phyloP scores from a whole-genome alignment of 1,139 yeast genomes.

The Blastobotrys petasosporus region DNA sequence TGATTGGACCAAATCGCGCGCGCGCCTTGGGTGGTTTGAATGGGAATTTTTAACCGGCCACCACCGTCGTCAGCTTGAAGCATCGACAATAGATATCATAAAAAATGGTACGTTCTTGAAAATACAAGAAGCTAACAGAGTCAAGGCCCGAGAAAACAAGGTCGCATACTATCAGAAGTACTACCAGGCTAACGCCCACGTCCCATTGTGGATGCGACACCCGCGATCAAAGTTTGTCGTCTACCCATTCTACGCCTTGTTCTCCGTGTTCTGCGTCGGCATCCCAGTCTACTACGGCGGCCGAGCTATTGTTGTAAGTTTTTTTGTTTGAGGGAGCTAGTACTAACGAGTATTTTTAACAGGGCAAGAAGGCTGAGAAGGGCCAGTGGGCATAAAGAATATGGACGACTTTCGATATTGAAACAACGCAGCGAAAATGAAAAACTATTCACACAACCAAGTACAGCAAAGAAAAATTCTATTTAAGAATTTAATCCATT shows the following conservation, averaged over 20 bases:
- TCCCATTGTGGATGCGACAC: conserved; percentile 38
- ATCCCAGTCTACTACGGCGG: conserved; percentile 71
- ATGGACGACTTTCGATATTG: too few species aligned
- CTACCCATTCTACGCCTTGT: conserved; percentile 85
- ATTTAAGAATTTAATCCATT: background rate
- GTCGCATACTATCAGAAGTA: conserved; percentile 36
- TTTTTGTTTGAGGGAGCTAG: background rate
- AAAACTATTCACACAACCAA: background rate
- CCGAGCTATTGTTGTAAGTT: conserved; percentile 47
- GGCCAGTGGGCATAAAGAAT: conserved; percentile 7
- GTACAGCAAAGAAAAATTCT: background rate
- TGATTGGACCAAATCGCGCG: too few species aligned
- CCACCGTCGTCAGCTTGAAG: background rate
- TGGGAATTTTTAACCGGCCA: background rate
- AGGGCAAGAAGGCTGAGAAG: conserved; percentile 18
- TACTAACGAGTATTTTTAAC: conserved; percentile 5
- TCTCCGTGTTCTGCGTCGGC: conserved; percentile 60
- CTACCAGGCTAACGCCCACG: conserved; percentile 34
- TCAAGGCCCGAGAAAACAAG: conserved; percentile 23
- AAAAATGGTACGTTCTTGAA: background rate
- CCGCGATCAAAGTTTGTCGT: conserved; percentile 71
- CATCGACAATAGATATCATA: background rate
- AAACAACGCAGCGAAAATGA: background rate
- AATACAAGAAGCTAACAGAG: background rate
- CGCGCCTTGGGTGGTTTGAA: background rate